A percentile compares a stretch with the other conserved stretches of the same genome.
phyloP scores from a whole-genome alignment of 148 eudicot genomes.

The Silene uniflora region DNA sequence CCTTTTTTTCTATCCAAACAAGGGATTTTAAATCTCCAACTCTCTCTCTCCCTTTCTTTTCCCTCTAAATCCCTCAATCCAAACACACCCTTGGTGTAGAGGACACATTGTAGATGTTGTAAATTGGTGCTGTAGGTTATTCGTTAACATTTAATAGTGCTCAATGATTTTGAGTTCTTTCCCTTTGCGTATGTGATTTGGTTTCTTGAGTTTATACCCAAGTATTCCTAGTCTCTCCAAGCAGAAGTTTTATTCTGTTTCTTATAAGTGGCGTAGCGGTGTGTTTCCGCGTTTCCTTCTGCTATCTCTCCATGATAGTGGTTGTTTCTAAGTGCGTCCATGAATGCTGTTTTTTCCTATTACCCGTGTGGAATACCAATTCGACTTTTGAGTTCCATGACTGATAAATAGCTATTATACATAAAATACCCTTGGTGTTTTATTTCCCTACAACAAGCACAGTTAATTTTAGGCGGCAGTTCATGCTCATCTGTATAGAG shows the following conservation, averaged over 20 bases:
- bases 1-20: no score
- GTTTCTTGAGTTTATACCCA: background rate
- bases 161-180: background rate
- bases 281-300: background rate
- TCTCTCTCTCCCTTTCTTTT: no score
- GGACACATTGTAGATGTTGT: background rate
- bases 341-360: background rate
- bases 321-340: background rate
- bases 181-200: background rate
- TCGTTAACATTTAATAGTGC: background rate
- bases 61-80: no score
- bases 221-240: background rate
- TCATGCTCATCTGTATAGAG: background rate
- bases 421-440: no score
- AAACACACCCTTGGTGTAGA: no score
- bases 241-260: background rate
- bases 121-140: background rate
- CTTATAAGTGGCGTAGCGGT: background rate
- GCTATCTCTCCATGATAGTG: background rate
- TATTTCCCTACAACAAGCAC: no score
- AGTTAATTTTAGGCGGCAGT: background rate
- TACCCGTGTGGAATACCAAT: background rate
- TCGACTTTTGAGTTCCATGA: background rate
- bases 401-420: background rate
- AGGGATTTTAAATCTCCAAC: no score